Base-by-base conservation (phyloP, 2,329 filamentous ascomycete species). In the Bipolaris sorokiniana region DNA sequence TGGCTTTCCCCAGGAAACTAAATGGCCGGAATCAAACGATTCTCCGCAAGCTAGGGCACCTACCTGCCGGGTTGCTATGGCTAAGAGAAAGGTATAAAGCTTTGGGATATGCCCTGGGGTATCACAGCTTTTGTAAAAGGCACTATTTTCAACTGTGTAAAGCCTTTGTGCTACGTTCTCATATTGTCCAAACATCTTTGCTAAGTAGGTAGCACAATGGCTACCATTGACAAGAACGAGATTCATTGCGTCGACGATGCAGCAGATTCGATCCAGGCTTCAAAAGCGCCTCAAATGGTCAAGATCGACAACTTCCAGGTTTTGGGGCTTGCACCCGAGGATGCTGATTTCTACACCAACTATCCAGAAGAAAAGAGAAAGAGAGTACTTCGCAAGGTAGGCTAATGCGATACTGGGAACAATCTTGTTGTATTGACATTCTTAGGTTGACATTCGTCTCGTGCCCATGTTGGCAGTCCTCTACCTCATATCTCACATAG, bases 401-500 rank as follows among this genome's bases (percentile, higher is more conserved):
- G 26, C 28, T 11, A 3, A 45, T 16, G 5, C 28, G 15, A 44
- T 15, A 7, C 4, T 7, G 1, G 0, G 22, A 28, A 3, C 10
- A 23, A 10, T 9, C 13, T 5, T 28, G 15, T 13, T 11, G 7
- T 7, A 16, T 18, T 51, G 15, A 50, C 5, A 4, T 2, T 23
- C 11, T 31, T n/a, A 65, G 61, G 59, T 71, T 3, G 68, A 71
- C 22, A 48, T 70, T 3, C 64, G 68, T 18, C 51, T 71, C 2
- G 63, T 71, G 65, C 79, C 80, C 1, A 78, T 75, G 51, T 59
- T 79, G 10, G 77, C 75, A 55, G 62, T 72, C 6, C 78, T 81
- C 69, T 81, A 80, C 44, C 77, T 75, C 5, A 71, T 76, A 47
- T 75, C 73, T n/a, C 73, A 75, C 48, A 81, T 87, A 36, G 86